Conservation (phyloP, 1,139 yeast genomes). For the Yamadazyma triangularis region DNA sequence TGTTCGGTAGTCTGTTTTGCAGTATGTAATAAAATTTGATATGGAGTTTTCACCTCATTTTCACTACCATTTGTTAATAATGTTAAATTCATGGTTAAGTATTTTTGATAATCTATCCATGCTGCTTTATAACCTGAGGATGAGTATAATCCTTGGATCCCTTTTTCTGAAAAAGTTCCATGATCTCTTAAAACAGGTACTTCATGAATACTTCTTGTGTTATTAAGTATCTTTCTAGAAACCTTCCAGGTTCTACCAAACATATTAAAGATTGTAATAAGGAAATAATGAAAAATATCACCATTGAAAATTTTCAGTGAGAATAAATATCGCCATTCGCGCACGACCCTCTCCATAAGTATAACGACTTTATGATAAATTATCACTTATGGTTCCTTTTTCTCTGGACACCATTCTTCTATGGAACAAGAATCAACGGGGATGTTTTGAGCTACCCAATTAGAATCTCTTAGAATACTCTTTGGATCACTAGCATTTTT, state of each 20-base stretch:
- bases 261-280: not conserved
- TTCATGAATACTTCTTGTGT: conserved; percentile 47
- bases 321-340: not conserved
- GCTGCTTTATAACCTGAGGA: conserved; percentile 64
- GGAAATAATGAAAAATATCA: no score
- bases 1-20: conserved; percentile 69
- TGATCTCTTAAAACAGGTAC: conserved; percentile 57
- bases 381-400: no score
- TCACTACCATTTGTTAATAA: conserved; percentile 74
- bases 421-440: conserved; percentile 31
- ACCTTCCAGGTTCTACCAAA: not conserved
- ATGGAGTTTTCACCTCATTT: conserved; percentile 73
- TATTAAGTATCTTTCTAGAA: not conserved
- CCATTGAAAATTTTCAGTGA: not conserved
- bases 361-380: no score
- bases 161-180: conserved; percentile 36
- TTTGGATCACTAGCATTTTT: conserved; percentile 62
- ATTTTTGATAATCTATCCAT: conserved; percentile 80
- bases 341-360: conserved; percentile 1
- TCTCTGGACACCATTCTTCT: no score
- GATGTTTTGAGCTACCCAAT: conserved; percentile 70
- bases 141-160: conserved; percentile 71
- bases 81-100: conserved; percentile 64
- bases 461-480: conserved; percentile 68
- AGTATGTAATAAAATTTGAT: conserved; percentile 69